These are phyloP conservation scores for Aspergillus saccharolyticus DNA, from an alignment of 495 filamentous ascomycete species.

Conservation along the genomic window DNA sequence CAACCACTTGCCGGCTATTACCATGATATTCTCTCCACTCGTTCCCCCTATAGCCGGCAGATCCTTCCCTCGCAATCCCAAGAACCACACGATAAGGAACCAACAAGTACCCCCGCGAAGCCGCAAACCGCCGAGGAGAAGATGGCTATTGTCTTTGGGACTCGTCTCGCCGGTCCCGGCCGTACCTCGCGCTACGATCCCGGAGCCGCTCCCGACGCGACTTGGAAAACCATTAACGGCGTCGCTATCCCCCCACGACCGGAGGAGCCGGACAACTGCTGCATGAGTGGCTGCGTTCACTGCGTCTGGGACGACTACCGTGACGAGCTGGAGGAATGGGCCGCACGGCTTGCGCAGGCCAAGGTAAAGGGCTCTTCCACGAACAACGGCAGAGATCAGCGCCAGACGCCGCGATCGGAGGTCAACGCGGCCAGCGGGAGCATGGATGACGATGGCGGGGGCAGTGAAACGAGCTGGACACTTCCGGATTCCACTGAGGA, in stretches of 20 bases:
- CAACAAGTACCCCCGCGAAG: conserved; percentile 12
- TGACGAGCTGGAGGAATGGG: conserved; percentile 90
- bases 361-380: conserved; percentile 31
- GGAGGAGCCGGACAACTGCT: conserved; percentile 94
- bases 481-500: conserved; percentile 27
- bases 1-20: conserved; percentile 43
- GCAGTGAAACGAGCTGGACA: conserved; percentile 64
- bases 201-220: conserved; percentile 38
- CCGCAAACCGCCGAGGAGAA: conserved; percentile 45
- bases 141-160: conserved; percentile 71
- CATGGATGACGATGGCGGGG: conserved; percentile 81
- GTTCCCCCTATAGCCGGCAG: conserved; percentile 23
- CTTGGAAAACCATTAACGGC: conserved; percentile 63
- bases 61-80: conserved; percentile 17
- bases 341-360: conserved; percentile 52
- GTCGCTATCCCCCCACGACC: conserved; percentile 77
- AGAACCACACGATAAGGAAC: conserved; percentile 24
- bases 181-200: conserved; percentile 55
- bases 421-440: conserved; percentile 42
- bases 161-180: conserved; percentile 65
- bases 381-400: conserved; percentile 22
- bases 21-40: conserved; percentile 30
- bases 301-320: conserved; percentile 93
- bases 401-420: conserved; percentile 33
- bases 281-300: conserved; percentile 97